Evolutionary conservation across 345 rosid species (phyloP), one percentile per base, ranked within the genome.

Genomic region (Fremontodendron californicum): DNA sequence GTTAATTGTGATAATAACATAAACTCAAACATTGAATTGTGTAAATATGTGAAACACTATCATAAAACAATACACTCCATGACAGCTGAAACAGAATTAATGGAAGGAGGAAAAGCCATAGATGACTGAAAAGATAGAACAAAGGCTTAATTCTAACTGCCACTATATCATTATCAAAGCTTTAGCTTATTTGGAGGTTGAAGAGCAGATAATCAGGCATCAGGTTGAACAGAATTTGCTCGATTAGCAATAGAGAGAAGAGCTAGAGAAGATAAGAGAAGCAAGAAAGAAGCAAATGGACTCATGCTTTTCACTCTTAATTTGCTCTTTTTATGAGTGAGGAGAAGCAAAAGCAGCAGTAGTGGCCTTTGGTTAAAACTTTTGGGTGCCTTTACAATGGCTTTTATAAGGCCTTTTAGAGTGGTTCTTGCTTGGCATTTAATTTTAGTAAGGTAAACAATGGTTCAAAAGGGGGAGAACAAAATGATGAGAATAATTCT

Each of bases 391-490:
- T 76, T 74, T 78, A 78, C 79, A 57, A 73, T 51, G 80, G 81
- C 71, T 76, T 88, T 88, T 93, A 92, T 92, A 90, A 86, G 82
- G 74, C 78, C 63, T 49, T 68, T 42, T 21, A 33, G 29, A 66
- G 87, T 71, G 83, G 83, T 80, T 61, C 84, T 90, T 90, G 88
- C 87, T 91, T 89, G 85, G 72, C 77, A 71, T 82, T 80, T 75
- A 84, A 86, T 84, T 74, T 55, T 81, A 73, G 79, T 77, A 42
- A 75, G 81, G 70, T 67, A 74, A 75, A 79, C 54, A 42, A 33
- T 40, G 60, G 79, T 62, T 49, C 77, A 82, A 79, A 76, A 75
- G 57, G 31, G 43, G 60, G 85, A 88, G 82, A 83, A 86, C 91
- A 81, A 64, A 75, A 88, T 90, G 85, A 88, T 91, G 82, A 57